Conservation (phyloP, 164 flowering plant genomes). For the Vitis amurensis region DNA sequence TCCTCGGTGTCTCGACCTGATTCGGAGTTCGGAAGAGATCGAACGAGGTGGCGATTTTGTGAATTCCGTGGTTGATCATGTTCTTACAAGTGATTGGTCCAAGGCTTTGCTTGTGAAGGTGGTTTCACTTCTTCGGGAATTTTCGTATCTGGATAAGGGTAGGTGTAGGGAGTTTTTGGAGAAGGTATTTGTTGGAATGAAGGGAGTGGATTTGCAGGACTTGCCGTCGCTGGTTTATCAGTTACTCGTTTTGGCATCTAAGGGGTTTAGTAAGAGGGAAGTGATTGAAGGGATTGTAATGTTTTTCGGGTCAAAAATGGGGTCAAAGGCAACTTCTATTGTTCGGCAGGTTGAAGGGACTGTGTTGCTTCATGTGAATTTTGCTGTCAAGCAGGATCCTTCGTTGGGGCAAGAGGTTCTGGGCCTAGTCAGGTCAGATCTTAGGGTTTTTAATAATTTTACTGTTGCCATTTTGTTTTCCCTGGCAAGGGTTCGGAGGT, state of each 20-base stretch:
- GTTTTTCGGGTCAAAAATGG: slow-evolving; percentile 54
- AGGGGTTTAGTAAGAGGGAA: slow-evolving; percentile 70
- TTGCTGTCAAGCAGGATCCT: slow-evolving; percentile 92
- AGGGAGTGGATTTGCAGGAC: slow-evolving; percentile 65
- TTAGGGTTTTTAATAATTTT: slow-evolving; percentile 67
- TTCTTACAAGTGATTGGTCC: slow-evolving; percentile 55
- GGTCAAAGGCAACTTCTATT: slow-evolving; percentile 29
- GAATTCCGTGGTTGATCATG: slow-evolving; percentile 36
- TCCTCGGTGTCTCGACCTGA: slow-evolving; percentile 45
- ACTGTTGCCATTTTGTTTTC: slow-evolving; percentile 62
- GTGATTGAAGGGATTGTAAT: slow-evolving; percentile 69
- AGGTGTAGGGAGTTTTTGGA: slow-evolving; percentile 53
- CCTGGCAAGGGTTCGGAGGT: slow-evolving; percentile 65
- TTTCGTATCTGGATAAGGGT: slow-evolving; percentile 43
- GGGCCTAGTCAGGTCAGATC: slow-evolving; percentile 53
- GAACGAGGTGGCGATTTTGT: slow-evolving; percentile 36
- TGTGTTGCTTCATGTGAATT: slow-evolving; percentile 81
- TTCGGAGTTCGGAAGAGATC: slow-evolving; percentile 30
- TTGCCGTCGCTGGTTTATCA: slow-evolving; percentile 78
- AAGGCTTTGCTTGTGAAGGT: slow-evolving; percentile 61
- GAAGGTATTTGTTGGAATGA: slow-evolving; percentile 66
- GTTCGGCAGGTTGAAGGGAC: slow-evolving; percentile 87
- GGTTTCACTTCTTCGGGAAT: slow-evolving; percentile 57
- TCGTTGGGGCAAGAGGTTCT: slow-evolving; percentile 72
- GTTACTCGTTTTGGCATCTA: slow-evolving; percentile 70